Conservation (phyloP, 352 stramenopile genomes). For the Pythium rishiriense region DNA sequence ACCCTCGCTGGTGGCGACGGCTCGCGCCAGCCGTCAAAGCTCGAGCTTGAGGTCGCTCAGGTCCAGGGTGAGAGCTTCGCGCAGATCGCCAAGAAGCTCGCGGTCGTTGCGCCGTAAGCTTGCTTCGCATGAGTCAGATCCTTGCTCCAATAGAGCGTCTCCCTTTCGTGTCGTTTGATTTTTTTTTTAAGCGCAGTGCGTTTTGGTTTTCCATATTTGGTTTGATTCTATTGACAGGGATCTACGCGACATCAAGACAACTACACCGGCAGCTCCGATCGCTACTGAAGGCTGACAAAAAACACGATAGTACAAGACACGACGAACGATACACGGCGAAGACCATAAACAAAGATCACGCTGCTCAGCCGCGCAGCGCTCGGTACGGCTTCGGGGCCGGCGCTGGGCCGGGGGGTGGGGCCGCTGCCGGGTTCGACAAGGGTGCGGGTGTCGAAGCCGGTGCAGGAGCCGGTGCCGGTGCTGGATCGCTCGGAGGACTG, state of each 20-base stretch:
- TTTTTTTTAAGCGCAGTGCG: not conserved
- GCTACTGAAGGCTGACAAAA: not conserved
- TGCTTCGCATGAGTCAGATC: slow-evolving; percentile 22
- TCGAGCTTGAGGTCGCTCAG: slow-evolving; percentile 80
- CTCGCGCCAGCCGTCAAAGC: slow-evolving; percentile 70
- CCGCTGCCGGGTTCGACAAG: not conserved
- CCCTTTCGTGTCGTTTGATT: not conserved
- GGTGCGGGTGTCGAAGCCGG: not conserved
- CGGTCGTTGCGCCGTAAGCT: slow-evolving; percentile 22
- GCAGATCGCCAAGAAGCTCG: slow-evolving; percentile 78
- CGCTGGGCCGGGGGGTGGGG: not conserved
- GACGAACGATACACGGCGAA: not conserved
- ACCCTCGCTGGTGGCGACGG: slow-evolving; percentile 82
- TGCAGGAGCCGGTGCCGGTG: not conserved
- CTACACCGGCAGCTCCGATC: not conserved
- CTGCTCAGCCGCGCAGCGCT: slow-evolving; percentile 6
- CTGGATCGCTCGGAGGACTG: not conserved
- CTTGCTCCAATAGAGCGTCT: not conserved
- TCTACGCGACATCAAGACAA: not conserved
- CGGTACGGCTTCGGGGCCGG: slow-evolving; percentile 15
- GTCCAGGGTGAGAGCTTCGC: slow-evolving; percentile 87
- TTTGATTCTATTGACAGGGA: not conserved
- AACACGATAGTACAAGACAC: not conserved
- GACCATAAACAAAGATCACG: not conserved
- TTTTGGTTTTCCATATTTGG: not conserved